Conservation (phyloP, 2,329 filamentous ascomycete genomes). For the Lasiodiplodia hormozganensis region DNA sequence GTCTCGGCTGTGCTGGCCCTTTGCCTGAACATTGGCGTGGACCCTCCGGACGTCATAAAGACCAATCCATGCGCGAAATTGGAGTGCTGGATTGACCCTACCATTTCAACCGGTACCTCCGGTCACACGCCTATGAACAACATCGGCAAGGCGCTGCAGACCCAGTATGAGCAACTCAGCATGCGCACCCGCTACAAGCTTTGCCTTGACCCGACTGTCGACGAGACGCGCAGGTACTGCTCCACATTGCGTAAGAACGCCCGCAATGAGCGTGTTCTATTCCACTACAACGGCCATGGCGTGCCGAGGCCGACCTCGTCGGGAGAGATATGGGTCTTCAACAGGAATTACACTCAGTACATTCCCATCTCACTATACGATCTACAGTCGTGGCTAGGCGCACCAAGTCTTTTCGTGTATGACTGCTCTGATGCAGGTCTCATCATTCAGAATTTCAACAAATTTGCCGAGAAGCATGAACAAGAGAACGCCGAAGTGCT, state of each 20-base stretch:
- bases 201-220: constrained; percentile 92
- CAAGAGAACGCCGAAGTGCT: constrained; percentile 81
- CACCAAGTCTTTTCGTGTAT: constrained; percentile 95
- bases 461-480: constrained; percentile 94
- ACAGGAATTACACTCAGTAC: constrained; percentile 98
- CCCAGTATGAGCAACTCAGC: constrained; percentile 94
- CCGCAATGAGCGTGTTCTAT: constrained; percentile 93
- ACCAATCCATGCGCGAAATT: constrained; percentile 91
- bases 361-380: constrained; percentile 97
- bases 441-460: constrained; percentile 92
- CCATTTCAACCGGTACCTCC: constrained; percentile 72
- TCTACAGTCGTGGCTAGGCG: constrained; percentile 92
- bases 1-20: constrained; percentile 93
- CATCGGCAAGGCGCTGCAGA: constrained; percentile 94
- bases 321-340: constrained; percentile 99
- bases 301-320: constrained; percentile 95
- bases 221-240: constrained; percentile 97
- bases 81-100: constrained; percentile 96
- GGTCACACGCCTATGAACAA: constrained; percentile 84
- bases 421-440: constrained; percentile 97
- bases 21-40: constrained; percentile 96
- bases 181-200: constrained; percentile 98
- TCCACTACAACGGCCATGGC: constrained; percentile 98
- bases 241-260: constrained; percentile 88
- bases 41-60: constrained; percentile 95